Base-by-base conservation (phyloP, 176 grass and related monocot species). In the Musa schizocarpa region DNA sequence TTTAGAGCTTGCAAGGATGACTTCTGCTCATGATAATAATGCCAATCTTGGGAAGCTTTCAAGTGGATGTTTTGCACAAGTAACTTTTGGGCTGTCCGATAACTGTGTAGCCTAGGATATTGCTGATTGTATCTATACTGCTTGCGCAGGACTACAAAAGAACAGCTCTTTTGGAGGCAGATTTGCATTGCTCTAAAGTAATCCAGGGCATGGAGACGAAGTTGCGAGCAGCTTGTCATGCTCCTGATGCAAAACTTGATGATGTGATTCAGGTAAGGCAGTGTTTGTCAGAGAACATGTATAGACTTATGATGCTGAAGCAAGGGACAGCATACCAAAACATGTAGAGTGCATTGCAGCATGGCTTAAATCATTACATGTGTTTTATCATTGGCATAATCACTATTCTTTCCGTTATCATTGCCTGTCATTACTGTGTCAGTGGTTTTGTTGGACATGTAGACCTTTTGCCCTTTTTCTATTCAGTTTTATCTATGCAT, bases 121-220 rank as follows among this genome's bases (percentile, higher is more conserved):
- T 68, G 25, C 9, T 65, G 11, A 25, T 65, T 22, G 21, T 29
- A 43, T 29, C 24, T 70, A 11, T 51, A 50, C 8, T 64, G 43
- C 4, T 53, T 61, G 84, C 77, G 80, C 77, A 98, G 94, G 88
- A 94, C 71, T 94, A 86, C 70, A 99, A 94, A 84, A 99, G 82
- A 61, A 92, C 91, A 50, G 82, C 85, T 86, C 93, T 89, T 87
- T 72, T 89, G 53, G 90, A 99, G 79, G 90, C 90, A 61, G 95
- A 99, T 77, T 79, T 94, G 75, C 82, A 86, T 78, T 99, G 90
- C 79, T 91, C 84, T 22, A 94, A 86, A 55, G 79, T 67, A 83
- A 86, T 99, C 75, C 88, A 89, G 66, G 81, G 34, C 69, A 99
- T 94, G 88, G 90, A 94, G 67, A 76, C 85, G 74, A 94, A 91